These are phyloP conservation scores for Sherardia arvensis DNA, from an alignment of 257 asterid species.

Conservation along the genomic window DNA sequence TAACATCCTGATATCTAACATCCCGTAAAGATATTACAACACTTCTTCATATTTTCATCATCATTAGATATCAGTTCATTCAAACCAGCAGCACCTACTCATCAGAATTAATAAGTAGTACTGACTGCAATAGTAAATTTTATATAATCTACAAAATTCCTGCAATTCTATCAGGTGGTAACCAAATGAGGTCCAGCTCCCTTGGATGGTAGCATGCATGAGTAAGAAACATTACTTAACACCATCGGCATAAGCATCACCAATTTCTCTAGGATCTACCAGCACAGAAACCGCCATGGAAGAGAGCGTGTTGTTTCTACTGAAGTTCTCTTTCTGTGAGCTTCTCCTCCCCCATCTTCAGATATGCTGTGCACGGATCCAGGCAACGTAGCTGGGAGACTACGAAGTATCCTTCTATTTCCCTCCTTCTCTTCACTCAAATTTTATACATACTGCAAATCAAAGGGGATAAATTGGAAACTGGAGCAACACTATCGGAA, in stretches of 20 bases:
- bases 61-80: slow-evolving; percentile 2
- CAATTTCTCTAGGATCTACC: slow-evolving; percentile 82
- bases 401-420: slow-evolving; percentile 68
- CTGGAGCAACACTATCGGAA: slow-evolving; percentile 5
- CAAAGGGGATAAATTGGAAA: not conserved
- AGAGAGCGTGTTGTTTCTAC: slow-evolving; percentile 34
- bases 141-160: slow-evolving; percentile 66
- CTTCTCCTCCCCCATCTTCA: slow-evolving; percentile 27
- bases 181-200: slow-evolving; percentile 60
- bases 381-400: slow-evolving; percentile 41
- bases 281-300: slow-evolving; percentile 96
- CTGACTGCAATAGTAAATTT: slow-evolving; percentile 20
- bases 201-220: slow-evolving; percentile 85
- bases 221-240: slow-evolving; percentile 83
- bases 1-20: not conserved
- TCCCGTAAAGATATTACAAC: not conserved
- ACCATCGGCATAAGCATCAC: slow-evolving; percentile 63
- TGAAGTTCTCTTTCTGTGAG: slow-evolving; percentile 39
- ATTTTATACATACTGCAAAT: slow-evolving; percentile 4
- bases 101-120: not conserved
- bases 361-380: slow-evolving; percentile 52
- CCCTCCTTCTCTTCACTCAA: slow-evolving; percentile 28
- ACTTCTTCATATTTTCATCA: not conserved
- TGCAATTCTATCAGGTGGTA: slow-evolving; percentile 38
- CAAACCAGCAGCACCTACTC: not conserved